A percentile compares a stretch with the other conserved stretches of the same genome.
Conservation (phyloP, 371 early-diverging fungal genomes). For the Lichtheimia ramosa region DNA sequence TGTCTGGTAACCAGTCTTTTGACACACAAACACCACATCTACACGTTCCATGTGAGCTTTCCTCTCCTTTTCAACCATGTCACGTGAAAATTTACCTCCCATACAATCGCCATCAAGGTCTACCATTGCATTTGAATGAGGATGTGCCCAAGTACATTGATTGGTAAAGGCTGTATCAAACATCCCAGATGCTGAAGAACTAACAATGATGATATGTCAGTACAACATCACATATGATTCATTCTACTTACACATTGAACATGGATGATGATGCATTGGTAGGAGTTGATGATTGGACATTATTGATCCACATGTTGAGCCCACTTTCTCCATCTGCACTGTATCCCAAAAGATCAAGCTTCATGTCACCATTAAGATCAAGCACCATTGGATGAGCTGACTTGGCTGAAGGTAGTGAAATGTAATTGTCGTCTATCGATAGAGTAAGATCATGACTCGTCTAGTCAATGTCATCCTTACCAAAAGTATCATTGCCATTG, state of each 20-base stretch:
- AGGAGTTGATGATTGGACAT: slow-evolving; percentile 12
- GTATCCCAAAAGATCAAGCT: slow-evolving; percentile 79
- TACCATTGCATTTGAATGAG: slow-evolving; percentile 89
- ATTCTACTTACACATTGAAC: slow-evolving; percentile 35
- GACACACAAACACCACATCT: slow-evolving; percentile 87
- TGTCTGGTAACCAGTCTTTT: slow-evolving; percentile 32
- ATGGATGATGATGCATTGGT: slow-evolving; percentile 18
- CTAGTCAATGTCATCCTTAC: no score
- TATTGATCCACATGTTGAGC: slow-evolving; percentile 62
- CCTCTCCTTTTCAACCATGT: background rate
- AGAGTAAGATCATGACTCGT: no score
- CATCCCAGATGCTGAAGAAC: slow-evolving; percentile 27
- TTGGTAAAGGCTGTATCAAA: slow-evolving; percentile 23
- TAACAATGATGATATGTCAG: slow-evolving; percentile 1
- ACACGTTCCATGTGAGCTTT: background rate
- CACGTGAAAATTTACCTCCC: slow-evolving; percentile 50
- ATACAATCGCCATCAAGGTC: slow-evolving; percentile 93
- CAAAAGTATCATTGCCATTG: slow-evolving; percentile 66
- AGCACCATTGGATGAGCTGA: slow-evolving; percentile 75
- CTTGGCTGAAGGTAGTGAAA: slow-evolving; percentile 56
- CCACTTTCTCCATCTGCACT: slow-evolving; percentile 32
- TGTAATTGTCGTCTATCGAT: slow-evolving; percentile 35
- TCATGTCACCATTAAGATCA: slow-evolving; percentile 81
- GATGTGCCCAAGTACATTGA: slow-evolving; percentile 68
- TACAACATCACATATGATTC: background rate